Evolutionary conservation across 805 yeast genomes (phyloP).

Genomic region (Pichia pseudocactophila): DNA sequence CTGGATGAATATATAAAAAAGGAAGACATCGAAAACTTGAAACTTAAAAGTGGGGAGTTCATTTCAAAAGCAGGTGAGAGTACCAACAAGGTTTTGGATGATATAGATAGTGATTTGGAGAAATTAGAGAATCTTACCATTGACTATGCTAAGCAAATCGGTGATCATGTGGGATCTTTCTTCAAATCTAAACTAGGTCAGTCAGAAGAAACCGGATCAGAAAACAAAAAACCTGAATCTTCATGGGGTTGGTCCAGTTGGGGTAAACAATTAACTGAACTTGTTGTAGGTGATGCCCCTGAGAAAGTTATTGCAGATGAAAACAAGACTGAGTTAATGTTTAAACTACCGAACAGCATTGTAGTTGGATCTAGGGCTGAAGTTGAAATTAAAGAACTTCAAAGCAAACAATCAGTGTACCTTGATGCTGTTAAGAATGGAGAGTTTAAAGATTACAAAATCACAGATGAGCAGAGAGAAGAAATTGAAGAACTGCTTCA

Average conservation of each 20-base stretch:
- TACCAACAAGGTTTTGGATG: constrained; percentile 60
- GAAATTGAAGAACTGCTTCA: constrained; percentile 33
- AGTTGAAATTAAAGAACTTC: constrained; percentile 49
- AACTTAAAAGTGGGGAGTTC: constrained; percentile 19
- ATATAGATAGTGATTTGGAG: constrained; percentile 67
- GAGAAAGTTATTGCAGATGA: constrained; percentile 16
- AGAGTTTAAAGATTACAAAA: constrained; percentile 32
- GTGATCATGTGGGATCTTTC: constrained; percentile 50
- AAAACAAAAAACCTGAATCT: constrained; percentile 5
- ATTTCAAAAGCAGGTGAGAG: constrained; percentile 25
- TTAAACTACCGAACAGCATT: constrained; percentile 34
- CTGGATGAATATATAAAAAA: constrained; percentile 10
- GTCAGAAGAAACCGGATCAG: background rate
- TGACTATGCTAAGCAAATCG: constrained; percentile 45
- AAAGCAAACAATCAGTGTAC: constrained; percentile 40
- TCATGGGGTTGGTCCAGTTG: constrained; percentile 9
- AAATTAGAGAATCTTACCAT: constrained; percentile 63
- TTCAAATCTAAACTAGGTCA: constrained; percentile 21
- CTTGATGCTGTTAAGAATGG: constrained; percentile 28
- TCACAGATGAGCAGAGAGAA: constrained; percentile 38
- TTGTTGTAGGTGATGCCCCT: constrained; percentile 8
- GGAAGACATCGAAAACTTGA: constrained; percentile 20
- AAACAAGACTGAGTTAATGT: constrained; percentile 34
- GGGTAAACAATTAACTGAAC: constrained; percentile 5
- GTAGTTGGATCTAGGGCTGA: constrained; percentile 47